A percentile compares a stretch with the other conserved stretches of the same genome.
Conservation (phyloP, 306 rosid species). For the Cajanus cajan region DNA sequence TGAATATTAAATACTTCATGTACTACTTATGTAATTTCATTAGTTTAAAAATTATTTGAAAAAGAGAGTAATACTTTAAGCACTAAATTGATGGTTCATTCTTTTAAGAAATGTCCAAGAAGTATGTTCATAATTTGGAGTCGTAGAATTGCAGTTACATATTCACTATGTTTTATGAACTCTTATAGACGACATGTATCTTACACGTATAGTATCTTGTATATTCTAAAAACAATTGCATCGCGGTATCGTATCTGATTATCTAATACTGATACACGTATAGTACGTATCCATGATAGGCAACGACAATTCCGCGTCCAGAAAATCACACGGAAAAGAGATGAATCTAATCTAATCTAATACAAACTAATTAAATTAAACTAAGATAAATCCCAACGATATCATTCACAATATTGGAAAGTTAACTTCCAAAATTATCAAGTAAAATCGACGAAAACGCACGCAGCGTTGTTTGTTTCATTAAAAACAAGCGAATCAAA, state of each 20-base stretch:
- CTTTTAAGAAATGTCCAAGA: too few relatives aligned
- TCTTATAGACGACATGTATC: neutral
- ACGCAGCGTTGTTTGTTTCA: neutral
- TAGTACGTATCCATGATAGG: neutral
- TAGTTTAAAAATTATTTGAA: too few relatives aligned
- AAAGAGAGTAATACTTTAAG: too few relatives aligned
- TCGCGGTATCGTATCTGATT: too few relatives aligned
- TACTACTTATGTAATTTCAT: too few relatives aligned
- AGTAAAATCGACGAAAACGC: neutral
- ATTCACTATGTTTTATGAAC: neutral
- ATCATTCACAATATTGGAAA: neutral
- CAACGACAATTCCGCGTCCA: neutral
- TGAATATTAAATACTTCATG: too few relatives aligned
- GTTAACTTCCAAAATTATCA: neutral
- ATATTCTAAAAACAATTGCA: neutral
- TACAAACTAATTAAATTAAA: neutral
- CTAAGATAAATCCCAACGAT: neutral
- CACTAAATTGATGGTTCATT: too few relatives aligned
- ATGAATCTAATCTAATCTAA: neutral
- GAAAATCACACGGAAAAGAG: conserved; percentile 10
- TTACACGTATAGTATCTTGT: neutral
- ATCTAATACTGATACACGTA: neutral
- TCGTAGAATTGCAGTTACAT: neutral
- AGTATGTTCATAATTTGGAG: too few relatives aligned
- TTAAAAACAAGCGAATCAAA: neutral